Evolutionary conservation across 1,284 basidiomycete species (phyloP).

Genomic region (Xanthoconium separans): DNA sequence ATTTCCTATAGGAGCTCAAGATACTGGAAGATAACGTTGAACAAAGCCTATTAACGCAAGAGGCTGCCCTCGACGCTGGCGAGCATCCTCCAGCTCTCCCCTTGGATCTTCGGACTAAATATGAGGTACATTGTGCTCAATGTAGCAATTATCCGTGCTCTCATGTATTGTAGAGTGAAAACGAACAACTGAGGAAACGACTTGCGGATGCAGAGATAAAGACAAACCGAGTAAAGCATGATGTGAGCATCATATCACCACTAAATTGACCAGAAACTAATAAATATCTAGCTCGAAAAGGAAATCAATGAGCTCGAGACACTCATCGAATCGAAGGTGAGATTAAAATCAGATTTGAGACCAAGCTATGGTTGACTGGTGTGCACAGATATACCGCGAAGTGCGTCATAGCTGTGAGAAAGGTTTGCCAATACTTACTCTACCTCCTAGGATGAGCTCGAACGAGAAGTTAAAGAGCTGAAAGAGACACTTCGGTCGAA

Average conservation of each 20-base stretch:
- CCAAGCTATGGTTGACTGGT: slow-evolving; percentile 12
- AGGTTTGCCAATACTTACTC: slow-evolving; percentile 3
- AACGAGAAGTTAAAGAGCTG: slow-evolving; percentile 76
- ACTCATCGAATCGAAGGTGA: slow-evolving; percentile 84
- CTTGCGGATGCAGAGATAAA: slow-evolving; percentile 71
- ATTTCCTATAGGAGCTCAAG: slow-evolving; percentile 55
- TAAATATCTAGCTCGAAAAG: slow-evolving; percentile 68
- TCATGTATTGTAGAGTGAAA: slow-evolving; percentile 47
- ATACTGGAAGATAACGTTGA: slow-evolving; percentile 77
- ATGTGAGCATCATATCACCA: slow-evolving; percentile 45
- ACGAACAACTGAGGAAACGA: slow-evolving; percentile 69
- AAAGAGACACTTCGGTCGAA: slow-evolving; percentile 66
- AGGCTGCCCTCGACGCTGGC: slow-evolving; percentile 40
- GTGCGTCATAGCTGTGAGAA: slow-evolving; percentile 35
- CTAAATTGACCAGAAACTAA: slow-evolving; percentile 6
- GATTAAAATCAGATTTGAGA: slow-evolving; percentile 8
- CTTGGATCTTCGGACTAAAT: slow-evolving; percentile 45
- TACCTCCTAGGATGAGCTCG: slow-evolving; percentile 73
- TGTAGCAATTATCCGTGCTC: background rate
- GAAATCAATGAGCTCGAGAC: slow-evolving; percentile 89
- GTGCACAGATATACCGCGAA: slow-evolving; percentile 81
- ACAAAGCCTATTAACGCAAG: slow-evolving; percentile 54
- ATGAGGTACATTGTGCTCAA: slow-evolving; percentile 46
- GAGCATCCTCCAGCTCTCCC: slow-evolving; percentile 23
- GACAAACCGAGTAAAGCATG: slow-evolving; percentile 65